Evolutionary conservation across 2,329 filamentous ascomycete species (phyloP), one percentile per base, ranked within the genome.

Genomic region (Fusarium sp.): DNA sequence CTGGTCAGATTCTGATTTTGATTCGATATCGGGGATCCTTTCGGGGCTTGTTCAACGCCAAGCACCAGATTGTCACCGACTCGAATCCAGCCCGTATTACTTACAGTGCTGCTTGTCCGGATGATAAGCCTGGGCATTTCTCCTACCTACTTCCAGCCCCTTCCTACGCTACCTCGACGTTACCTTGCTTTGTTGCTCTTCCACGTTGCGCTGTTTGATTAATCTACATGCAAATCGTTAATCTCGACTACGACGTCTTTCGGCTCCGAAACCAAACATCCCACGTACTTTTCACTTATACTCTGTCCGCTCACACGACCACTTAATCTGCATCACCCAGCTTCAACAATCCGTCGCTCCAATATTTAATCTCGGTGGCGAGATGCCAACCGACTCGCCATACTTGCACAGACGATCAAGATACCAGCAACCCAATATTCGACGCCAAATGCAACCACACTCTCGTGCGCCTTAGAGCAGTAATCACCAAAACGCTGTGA

Each of bases 71-170:
- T 46, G 65, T 73, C 62, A 71, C 59, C 60, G 58, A 67, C 43
- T 59, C 43, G 47, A 41, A 24, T 43, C 20, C 32, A 53, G 34
- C 49, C 49, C 49, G 49, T 53, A 53, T 41, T 43, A 53, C 34
- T 53, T 24, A n/a, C 38, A 34, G 32, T 61, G 43, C 61, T 43
- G 58, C 49, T 58, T 29, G 49, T 41, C 45, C 43, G 49, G 54
- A 70, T 71, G 73, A 75, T 75, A 73, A 75, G 73, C 73, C 65
- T 38, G 34, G 34, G 34, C 67, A 70, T 70, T 55, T 69, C 61
- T n/a, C 47, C 22, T 51, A 20, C 34, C 49, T 53, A 53, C 49
- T 53, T 53, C 40, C 68, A 62, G 68, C 68, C 72, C 68, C 70
- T 70, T 70, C 65, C 62, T 63, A 58, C 63, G 49, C 48, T 52